These are phyloP conservation scores for Verticillium tricorpus DNA, from an alignment of 2,329 filamentous ascomycete genomes.

Conservation along the genomic window DNA sequence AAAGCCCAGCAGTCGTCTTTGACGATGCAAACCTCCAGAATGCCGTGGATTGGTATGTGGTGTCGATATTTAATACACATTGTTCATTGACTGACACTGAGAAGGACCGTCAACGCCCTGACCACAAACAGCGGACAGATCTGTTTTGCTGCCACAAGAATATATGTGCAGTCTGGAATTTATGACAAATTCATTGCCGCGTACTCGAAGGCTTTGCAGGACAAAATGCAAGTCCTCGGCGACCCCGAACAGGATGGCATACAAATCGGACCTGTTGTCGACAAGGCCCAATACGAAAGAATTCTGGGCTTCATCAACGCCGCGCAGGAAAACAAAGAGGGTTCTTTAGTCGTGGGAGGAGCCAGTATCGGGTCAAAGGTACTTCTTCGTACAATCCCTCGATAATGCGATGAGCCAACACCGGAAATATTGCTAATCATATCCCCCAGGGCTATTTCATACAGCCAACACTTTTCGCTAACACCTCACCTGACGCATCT, in stretches of 20 bases:
- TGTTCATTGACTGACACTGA: slow-evolving; percentile 3
- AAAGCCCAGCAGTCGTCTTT: slow-evolving; percentile 61
- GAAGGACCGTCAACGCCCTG: slow-evolving; percentile 32
- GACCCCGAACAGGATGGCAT: slow-evolving; percentile 55
- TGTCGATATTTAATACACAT: too few species aligned
- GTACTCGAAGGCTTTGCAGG: slow-evolving; percentile 57
- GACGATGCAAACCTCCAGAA: slow-evolving; percentile 60
- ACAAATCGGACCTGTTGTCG: slow-evolving; percentile 53
- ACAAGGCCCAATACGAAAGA: slow-evolving; percentile 41
- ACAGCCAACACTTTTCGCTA: slow-evolving; percentile 40
- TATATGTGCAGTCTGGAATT: slow-evolving; percentile 60
- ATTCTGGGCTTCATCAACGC: slow-evolving; percentile 38
- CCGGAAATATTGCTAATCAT: not conserved
- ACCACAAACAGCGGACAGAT: slow-evolving; percentile 71
- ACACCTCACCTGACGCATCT: slow-evolving; percentile 33
- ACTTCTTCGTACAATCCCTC: too few species aligned
- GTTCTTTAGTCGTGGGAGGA: slow-evolving; percentile 31
- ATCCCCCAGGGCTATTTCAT: slow-evolving; percentile 36
- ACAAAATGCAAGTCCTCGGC: slow-evolving; percentile 50
- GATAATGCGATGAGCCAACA: too few species aligned
- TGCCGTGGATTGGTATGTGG: slow-evolving; percentile 36
- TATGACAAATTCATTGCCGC: slow-evolving; percentile 55
- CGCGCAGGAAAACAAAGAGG: slow-evolving; percentile 27
- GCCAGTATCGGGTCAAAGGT: slow-evolving; percentile 24
- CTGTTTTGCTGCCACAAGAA: slow-evolving; percentile 68